A percentile compares a stretch with the other conserved stretches of the same genome.
Evolutionary conservation across 164 flowering plant genomes (phyloP).

Genomic region (Kalanchoe fedtschenkoi): DNA sequence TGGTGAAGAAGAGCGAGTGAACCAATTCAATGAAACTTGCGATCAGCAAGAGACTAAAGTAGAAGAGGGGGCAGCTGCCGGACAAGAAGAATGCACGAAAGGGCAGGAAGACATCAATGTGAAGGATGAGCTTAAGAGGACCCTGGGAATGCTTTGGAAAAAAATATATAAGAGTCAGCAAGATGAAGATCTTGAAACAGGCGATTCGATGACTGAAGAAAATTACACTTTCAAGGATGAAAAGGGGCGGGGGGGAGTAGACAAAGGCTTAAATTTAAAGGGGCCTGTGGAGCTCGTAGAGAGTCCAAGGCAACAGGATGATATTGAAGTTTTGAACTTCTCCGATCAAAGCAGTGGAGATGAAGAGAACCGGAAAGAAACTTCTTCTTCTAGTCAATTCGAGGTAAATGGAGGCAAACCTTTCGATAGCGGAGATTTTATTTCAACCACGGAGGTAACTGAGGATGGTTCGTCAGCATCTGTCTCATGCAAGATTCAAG

Average conservation of each 20-base stretch:
- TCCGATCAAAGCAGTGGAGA: slow-evolving; percentile 6
- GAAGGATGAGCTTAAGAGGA: background rate
- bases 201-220: background rate
- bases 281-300: slow-evolving; percentile 3
- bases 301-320: slow-evolving; percentile 3
- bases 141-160: slow-evolving; percentile 3
- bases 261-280: slow-evolving; percentile 2
- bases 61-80: slow-evolving; percentile 7
- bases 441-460: slow-evolving; percentile 1
- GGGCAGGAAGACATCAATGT: slow-evolving; percentile 8
- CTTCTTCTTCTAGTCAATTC: background rate
- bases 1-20: background rate
- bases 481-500: slow-evolving; percentile 7
- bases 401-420: slow-evolving; percentile 6
- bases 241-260: slow-evolving; percentile 1
- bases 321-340: background rate
- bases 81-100: slow-evolving; percentile 7
- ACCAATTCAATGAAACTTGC: background rate
- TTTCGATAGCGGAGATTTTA: slow-evolving; percentile 3
- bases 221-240: background rate
- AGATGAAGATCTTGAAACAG: background rate
- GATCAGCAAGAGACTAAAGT: slow-evolving; percentile 3
- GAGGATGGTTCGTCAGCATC: background rate
- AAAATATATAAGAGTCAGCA: background rate
- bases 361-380: slow-evolving; percentile 5